A percentile compares a stretch with the other conserved stretches of the same genome.
Evolutionary conservation across 2,329 filamentous ascomycete species (phyloP).

Genomic region (Proliferodiscus dingleyae): DNA sequence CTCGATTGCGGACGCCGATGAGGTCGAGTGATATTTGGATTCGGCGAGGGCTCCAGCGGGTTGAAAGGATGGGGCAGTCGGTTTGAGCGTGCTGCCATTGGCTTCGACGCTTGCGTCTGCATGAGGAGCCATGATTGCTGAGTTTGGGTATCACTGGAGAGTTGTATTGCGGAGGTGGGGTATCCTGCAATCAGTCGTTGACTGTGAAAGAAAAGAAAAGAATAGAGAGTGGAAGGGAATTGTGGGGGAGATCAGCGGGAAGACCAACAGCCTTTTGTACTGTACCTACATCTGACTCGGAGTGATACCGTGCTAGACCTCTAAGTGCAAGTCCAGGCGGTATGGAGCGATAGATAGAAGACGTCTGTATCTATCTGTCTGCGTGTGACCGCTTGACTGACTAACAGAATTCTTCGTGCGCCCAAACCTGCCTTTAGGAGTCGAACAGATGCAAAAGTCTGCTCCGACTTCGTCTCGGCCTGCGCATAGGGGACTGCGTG

Average conservation of each 20-base stretch:
- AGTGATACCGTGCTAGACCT: conserved; percentile 17
- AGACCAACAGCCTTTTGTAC: too few species aligned
- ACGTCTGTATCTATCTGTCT: conserved; percentile 2
- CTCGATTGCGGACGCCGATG: conserved; percentile 73
- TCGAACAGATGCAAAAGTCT: not conserved
- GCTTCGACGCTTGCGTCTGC: conserved; percentile 39
- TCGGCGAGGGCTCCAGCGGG: conserved; percentile 23
- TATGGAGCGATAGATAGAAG: too few species aligned
- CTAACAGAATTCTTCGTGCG: conserved; percentile 3
- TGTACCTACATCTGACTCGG: not conserved
- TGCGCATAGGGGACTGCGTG: conserved; percentile 11
- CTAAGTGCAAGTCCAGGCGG: conserved; percentile 21
- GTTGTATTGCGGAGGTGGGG: not conserved
- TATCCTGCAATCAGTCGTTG: not conserved
- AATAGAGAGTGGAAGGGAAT: not conserved
- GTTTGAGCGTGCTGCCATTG: conserved; percentile 34
- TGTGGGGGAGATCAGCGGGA: conserved; percentile 1
- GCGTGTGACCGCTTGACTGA: conserved; percentile 17
- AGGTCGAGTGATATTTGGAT: conserved; percentile 64
- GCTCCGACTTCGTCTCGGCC: conserved; percentile 8
- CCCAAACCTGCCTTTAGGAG: conserved; percentile 14
- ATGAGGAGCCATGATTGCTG: conserved; percentile 52
- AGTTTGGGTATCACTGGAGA: conserved; percentile 1
- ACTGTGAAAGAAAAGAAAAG: not conserved
- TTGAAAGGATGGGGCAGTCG: conserved; percentile 30